These are phyloP conservation scores for Stereum hirsutum DNA, from an alignment of 1,284 basidiomycete genomes.

Conservation along the genomic window DNA sequence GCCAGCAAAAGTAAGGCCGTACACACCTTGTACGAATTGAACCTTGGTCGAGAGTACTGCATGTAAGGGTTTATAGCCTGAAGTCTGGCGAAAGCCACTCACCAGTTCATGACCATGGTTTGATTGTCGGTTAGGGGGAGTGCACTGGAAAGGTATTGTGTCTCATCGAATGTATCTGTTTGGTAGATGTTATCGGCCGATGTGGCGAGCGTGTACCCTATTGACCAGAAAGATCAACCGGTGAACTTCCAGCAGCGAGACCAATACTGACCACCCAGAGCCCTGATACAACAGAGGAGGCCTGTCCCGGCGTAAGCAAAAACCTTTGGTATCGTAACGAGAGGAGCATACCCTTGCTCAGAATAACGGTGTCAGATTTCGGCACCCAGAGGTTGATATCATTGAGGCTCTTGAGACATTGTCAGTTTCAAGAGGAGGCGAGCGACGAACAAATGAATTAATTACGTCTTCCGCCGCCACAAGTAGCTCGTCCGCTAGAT, in stretches of 20 bases:
- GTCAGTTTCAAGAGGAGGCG: no score
- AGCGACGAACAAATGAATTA: neutral
- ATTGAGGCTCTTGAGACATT: constrained; percentile 34
- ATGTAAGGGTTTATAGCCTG: constrained; percentile 3
- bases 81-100: constrained; percentile 2
- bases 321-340: no score
- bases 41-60: constrained; percentile 28
- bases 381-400: constrained; percentile 51
- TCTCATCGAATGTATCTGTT: constrained; percentile 50
- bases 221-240: no score
- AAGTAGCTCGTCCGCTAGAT: constrained; percentile 51
- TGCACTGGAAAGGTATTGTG: constrained; percentile 36
- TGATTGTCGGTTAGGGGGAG: constrained; percentile 35
- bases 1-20: neutral
- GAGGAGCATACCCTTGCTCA: constrained; percentile 41
- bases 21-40: constrained; percentile 52
- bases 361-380: constrained; percentile 39
- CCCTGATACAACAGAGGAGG: constrained; percentile 51
- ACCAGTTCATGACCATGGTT: constrained; percentile 51
- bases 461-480: constrained; percentile 51
- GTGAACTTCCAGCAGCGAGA: no score
- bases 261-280: no score
- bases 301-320: constrained; percentile 31
- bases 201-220: constrained; percentile 41
- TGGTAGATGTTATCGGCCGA: constrained; percentile 47